Base-by-base conservation (phyloP, 306 rosid species). In the Vigna unguiculata region DNA sequence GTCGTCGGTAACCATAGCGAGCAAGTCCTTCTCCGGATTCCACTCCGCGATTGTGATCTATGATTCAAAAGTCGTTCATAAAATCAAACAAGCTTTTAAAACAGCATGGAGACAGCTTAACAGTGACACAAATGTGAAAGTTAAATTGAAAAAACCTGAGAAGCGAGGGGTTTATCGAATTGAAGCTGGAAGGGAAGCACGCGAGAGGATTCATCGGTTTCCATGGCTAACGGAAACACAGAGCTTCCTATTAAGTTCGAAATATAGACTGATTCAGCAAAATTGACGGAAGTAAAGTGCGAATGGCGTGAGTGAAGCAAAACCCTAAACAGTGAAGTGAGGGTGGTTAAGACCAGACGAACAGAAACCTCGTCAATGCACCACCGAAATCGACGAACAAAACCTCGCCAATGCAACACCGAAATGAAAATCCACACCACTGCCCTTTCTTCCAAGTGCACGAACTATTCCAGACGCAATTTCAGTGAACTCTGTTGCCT, bases 11-110 rank as follows among this genome's bases (percentile, higher is more conserved):
- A 89, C 97, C 96, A 94, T 90, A 20, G 98, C 98, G n/a, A 94
- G 93, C 80, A 94, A 90, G 68, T 94, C 98, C 83, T 94, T 94
- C 85, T 94, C 98, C 0, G 97, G 98, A 74, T 94, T 94, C 98
- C 98, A 94, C 67, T 92, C 98, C n/a, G 98, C 93, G 46, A 94
- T 86, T 80, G 83, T 86, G 59, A 88, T 25, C 97, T 93, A 78
- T 30, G 55, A 80, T 79, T 77, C 69, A 49, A 55, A 79, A 60
- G 46, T 60, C 57, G 51, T 43, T 24, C 58, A 45, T 30, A 61
- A 73, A 54, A 60, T 2, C 40, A 30, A 62, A 78, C 65, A 70
- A 61, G 45, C 48, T 14, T 13, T 69, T 47, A 61, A 60, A 38
- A 61, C 64, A 1, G 38, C 38, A 25, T 13, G 40, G 0, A 25